Evolutionary conservation across 2,329 filamentous ascomycete genomes (phyloP), one percentile per base, ranked within the genome.

Genomic region (Hortaea werneckii): DNA sequence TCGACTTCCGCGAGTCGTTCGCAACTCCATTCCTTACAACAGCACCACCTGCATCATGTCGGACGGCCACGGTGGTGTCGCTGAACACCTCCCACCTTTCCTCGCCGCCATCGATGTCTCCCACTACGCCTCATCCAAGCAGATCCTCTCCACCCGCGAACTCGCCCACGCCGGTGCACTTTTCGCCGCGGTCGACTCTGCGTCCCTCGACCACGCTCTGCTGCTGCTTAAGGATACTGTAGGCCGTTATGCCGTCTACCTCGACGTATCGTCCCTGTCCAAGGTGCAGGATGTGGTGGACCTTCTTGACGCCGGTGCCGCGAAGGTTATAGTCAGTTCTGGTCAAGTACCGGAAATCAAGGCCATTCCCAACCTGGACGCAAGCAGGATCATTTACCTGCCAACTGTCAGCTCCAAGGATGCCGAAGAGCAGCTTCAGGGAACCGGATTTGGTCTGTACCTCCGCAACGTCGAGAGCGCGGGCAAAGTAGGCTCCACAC

Each of bases 231-330:
- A 74, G 45, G 65, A 74, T 43, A 76, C 79, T 37, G 75, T 80
- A 52, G 69, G 72, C 44, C 65, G 67, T 6, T 75, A 78, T 44
- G 65, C 73, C 54, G 77, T 85, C 53, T 88, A 85, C 63, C 77
- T 95, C 54, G 87, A 95, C 58, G 87, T 82, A 42, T 83, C 85
- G 4, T 68, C 69, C 20, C 73, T 96, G 35, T 65, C 77, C 29
- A 80, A 80, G 8, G 71, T 73, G 45, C 83, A 88, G 54, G 84
- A 94, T 52, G 73, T 96, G 32, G 69, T 90, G 44, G 77, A 84
- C 40, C 75, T 96, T 32, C 79, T 98, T 46, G 86, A 98, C 64
- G 78, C 81, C 52, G 92, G 92, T 49, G 87, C 88, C 5, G 78
- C 81, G 43, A 92, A 83, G 63, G 83, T 92, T 51, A 92, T 96